Evolutionary conservation across 1,139 yeast species (phyloP), one percentile per base, ranked within the genome.

Genomic region (Geotrichum carabidarum): DNA sequence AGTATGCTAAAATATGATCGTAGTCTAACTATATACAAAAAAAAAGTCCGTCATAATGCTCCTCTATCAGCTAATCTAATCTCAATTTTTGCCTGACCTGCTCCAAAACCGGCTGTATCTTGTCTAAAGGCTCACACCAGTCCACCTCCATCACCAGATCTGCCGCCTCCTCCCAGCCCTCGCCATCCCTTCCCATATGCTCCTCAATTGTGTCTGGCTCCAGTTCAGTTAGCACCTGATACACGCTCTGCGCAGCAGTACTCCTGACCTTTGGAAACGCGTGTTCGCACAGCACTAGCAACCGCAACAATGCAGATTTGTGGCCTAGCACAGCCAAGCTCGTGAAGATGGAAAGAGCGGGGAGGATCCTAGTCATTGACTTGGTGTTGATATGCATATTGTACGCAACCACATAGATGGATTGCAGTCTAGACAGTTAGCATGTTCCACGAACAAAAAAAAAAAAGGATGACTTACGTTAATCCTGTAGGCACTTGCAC

Each of bases 341-440:
- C 2, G 59, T 48, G 42, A 64, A 61, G 12, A 58, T 56, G 22
- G 54, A 53, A 6, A 59, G 50, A 2, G 62, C 58, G 2, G 63
- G 51, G 3, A 44, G 27, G 6, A 63, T 50, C 12, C 65, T 42
- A 2, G 53, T 40, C n/a, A 55, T 44, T 14, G 49, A 35, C 34
- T 56, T 59, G 22, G 67, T 60, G 54, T 62, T 63, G 40, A 63
- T 60, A 36, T 62, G 65, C 41, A 56, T 48, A 32, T 64, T 64
- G 56, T 58, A 63, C 1, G 61, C 55, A 41, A 55, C 51, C 30
- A 58, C 61, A 48, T 52, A 63, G 8, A 63, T 53, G 1, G 52
- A 43, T 17, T 51, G 49, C 9, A 44, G 34, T 8, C 44, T 41
- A 41, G 14, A 41, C 40, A n/a, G 40, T 37, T 37, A 37, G 40